Evolutionary conservation across 169 alveolate genomes (phyloP), one percentile per base, ranked within the genome.

Genomic region (Plasmodium inui): DNA sequence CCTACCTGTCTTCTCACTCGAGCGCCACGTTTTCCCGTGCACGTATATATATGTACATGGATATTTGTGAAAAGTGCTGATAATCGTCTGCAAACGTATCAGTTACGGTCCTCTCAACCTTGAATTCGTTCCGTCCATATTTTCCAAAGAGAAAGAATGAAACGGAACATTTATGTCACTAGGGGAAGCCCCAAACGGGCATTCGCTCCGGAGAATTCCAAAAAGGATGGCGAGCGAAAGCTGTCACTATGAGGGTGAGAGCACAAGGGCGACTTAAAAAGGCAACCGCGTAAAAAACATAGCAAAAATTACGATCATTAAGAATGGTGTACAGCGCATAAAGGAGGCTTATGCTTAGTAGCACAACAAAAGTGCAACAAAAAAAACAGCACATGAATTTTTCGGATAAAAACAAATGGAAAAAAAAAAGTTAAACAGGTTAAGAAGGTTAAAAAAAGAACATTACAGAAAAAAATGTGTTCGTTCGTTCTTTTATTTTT

Each of bases 381-480:
- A 82, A 37, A 67, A 83, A 19, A 83, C 0, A 71, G 30, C 17
- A 9, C 12, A 83, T 34, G 32, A 71, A 70, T 10, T 70, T 12
- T 70, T 37, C 53, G 73, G 82, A 14, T 28, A 82, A 82, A 41
- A 82, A 41, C 89, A 53, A 82, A 12, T 32, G 41, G 7, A 7
- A 82, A 53, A 82, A 82, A 82, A 82, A 79, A 79, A 79, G 55
- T 50, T 50, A 50, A 50, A 3, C 26, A 79, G 30, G 57, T 37
- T 37, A 39, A 39, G 17, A 37, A 34, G 57, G n/a, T 50, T 50
- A 50, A 50, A 50, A 82, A 55, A 17, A 53, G 71, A 57, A 82
- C 37, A 30, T 32, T 50, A 50, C 70, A 26, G 61, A 55, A 44
- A 53, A 53, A 50, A 82, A 17, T 82, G 39, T 28, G 61, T 30